Percentiles rank a stretch among this genome's conserved stretches.
These are phyloP conservation scores for Pyrenochaeta sp. DNA, from an alignment of 2,329 filamentous ascomycete species.

Conservation along the genomic window DNA sequence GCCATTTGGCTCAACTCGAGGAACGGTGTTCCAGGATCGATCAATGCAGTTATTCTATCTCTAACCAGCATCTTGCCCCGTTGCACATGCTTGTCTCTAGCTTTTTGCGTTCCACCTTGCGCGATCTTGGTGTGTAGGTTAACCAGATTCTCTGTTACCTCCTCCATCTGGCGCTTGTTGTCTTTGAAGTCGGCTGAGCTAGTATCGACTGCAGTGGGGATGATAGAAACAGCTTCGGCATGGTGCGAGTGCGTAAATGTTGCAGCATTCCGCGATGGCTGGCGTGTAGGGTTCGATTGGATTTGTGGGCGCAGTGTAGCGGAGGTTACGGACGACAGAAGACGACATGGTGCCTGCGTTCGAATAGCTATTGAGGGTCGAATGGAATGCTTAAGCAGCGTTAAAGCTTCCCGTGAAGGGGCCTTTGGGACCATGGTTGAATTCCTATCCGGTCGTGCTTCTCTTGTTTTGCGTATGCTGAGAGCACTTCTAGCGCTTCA, in stretches of 20 bases:
- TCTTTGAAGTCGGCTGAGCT: slow-evolving; percentile 80
- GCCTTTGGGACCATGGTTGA: slow-evolving; percentile 41
- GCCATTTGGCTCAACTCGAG: slow-evolving; percentile 94
- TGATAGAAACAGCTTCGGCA: slow-evolving; percentile 80
- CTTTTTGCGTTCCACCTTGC: slow-evolving; percentile 80
- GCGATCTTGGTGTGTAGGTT: slow-evolving; percentile 75
- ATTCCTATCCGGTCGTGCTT: not conserved
- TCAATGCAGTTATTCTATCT: slow-evolving; percentile 84
- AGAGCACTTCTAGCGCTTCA: not conserved
- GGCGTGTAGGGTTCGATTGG: slow-evolving; percentile 17
- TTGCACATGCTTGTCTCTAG: slow-evolving; percentile 84
- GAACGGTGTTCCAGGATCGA: slow-evolving; percentile 90
- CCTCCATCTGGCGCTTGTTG: slow-evolving; percentile 80
- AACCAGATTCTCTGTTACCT: slow-evolving; percentile 73
- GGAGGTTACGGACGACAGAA: slow-evolving; percentile 19
- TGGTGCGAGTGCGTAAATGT: slow-evolving; percentile 84
- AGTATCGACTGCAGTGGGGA: slow-evolving; percentile 79
- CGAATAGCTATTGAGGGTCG: slow-evolving; percentile 34
- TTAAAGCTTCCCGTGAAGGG: slow-evolving; percentile 46
- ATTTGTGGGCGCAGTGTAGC: slow-evolving; percentile 24
- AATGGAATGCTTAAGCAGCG: slow-evolving; percentile 43
- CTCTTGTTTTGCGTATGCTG: not conserved
- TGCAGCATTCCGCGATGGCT: slow-evolving; percentile 60
- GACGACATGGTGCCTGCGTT: slow-evolving; percentile 31
- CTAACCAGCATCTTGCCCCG: slow-evolving; percentile 94